Percentiles rank a stretch among this genome's conserved stretches.
These are phyloP conservation scores for Neopestalotiopsis sp. DNA, from an alignment of 2,329 filamentous ascomycete species.

Conservation along the genomic window DNA sequence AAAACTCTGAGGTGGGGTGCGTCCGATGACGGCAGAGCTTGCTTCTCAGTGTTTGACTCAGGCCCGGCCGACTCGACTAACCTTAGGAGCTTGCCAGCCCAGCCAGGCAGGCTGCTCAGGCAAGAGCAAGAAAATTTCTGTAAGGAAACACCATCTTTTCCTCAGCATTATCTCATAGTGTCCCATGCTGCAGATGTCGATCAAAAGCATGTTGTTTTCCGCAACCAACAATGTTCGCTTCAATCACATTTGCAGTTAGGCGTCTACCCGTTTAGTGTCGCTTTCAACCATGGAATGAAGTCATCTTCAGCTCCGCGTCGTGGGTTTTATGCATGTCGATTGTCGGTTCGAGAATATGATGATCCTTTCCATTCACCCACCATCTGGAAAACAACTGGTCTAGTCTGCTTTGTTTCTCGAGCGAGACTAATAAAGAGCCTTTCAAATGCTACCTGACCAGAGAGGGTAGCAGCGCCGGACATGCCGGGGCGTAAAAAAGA, in stretches of 20 bases:
- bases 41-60: constrained; percentile 1
- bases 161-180: not conserved
- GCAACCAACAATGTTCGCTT: not conserved
- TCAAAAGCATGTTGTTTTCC: not conserved
- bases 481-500: not conserved
- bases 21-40: constrained; percentile 12
- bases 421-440: not conserved
- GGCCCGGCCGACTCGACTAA: not conserved
- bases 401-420: not conserved
- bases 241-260: not conserved
- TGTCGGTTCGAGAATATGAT: not conserved
- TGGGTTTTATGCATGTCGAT: not conserved
- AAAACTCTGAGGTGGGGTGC: constrained; percentile 13
- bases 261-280: not conserved
- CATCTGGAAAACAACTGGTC: not conserved
- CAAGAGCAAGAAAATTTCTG: not conserved
- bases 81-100: not conserved
- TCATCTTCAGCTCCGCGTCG: not conserved
- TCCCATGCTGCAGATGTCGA: not conserved
- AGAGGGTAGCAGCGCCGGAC: not conserved
- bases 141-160: not conserved
- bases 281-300: not conserved
- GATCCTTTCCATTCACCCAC: not conserved
- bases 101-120: not conserved
- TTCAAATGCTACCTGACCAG: not conserved